Evolutionary conservation across 352 stramenopile genomes (phyloP).

Genomic region (Aphanomyces astaci): DNA sequence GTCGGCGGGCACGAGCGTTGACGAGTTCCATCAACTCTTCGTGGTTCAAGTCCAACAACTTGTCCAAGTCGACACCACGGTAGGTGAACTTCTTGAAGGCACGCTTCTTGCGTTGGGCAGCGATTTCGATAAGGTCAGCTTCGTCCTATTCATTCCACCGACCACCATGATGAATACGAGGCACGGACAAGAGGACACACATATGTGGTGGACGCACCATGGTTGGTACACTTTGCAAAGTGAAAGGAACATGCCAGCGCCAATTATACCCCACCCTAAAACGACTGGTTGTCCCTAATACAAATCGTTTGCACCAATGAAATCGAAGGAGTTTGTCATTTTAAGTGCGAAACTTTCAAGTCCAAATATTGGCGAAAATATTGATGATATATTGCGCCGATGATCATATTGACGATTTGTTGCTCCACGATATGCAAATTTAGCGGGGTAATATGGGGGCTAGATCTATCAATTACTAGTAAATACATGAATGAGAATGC

Average conservation of each 20-base stretch:
- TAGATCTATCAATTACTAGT: no score
- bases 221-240: constrained; percentile 23
- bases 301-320: not conserved
- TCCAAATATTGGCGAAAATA: not conserved
- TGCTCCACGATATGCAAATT: no score
- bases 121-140: constrained; percentile 38
- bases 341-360: not conserved
- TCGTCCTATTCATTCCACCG: not conserved
- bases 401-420: no score
- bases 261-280: not conserved
- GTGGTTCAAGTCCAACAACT: constrained; percentile 98
- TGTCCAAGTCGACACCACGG: constrained; percentile 98
- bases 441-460: no score
- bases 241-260: not conserved
- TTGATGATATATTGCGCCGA: no score
- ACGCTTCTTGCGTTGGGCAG: constrained; percentile 98
- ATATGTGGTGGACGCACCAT: constrained; percentile 11
- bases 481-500: no score
- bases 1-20: constrained; percentile 91
- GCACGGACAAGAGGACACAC: no score
- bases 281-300: constrained; percentile 13
- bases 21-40: constrained; percentile 99
- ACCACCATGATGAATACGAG: no score
- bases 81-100: constrained; percentile 99
- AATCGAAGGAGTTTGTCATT: not conserved